A percentile compares a stretch with the other conserved stretches of the same genome.
Conservation (phyloP, 2,329 filamentous ascomycete species). For the Fusarium pseudonygamai region DNA sequence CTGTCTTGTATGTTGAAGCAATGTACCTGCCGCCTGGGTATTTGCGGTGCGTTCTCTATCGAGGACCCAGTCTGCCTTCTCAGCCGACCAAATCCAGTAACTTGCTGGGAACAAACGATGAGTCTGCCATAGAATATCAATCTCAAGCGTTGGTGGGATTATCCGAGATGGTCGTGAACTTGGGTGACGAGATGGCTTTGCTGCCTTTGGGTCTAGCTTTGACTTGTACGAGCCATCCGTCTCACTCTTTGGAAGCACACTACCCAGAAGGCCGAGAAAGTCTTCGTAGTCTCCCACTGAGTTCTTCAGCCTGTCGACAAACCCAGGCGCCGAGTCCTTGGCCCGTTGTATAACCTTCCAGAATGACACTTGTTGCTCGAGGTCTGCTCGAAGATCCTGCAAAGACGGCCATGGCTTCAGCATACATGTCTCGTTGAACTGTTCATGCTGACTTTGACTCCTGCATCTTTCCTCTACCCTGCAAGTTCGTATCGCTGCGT, state of each 20-base stretch:
- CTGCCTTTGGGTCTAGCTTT: neutral
- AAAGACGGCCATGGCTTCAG: neutral
- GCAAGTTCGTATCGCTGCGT: neutral
- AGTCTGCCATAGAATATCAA: slow-evolving; percentile 2
- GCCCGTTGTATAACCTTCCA: neutral
- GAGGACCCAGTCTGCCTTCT: neutral
- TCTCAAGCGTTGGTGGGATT: neutral
- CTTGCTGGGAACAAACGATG: neutral
- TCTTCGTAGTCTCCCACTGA: neutral
- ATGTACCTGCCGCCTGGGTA: rapidly evolving
- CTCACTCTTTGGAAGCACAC: neutral
- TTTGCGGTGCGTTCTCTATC: neutral
- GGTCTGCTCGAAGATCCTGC: neutral
- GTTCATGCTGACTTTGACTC: neutral
- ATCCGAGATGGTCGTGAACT: neutral
- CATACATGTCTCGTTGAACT: neutral
- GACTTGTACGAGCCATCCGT: neutral
- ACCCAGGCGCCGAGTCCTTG: rapidly evolving
- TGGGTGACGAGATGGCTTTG: neutral
- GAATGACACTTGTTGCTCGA: neutral
- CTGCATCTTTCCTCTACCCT: neutral
- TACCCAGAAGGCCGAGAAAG: neutral
- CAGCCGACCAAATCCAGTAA: neutral
- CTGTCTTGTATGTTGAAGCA: neutral
- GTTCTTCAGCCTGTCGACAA: rapidly evolving